Evolutionary conservation across 2,329 filamentous ascomycete species (phyloP), one percentile per base, ranked within the genome.

Genomic region (Cordyceps tenuipes): DNA sequence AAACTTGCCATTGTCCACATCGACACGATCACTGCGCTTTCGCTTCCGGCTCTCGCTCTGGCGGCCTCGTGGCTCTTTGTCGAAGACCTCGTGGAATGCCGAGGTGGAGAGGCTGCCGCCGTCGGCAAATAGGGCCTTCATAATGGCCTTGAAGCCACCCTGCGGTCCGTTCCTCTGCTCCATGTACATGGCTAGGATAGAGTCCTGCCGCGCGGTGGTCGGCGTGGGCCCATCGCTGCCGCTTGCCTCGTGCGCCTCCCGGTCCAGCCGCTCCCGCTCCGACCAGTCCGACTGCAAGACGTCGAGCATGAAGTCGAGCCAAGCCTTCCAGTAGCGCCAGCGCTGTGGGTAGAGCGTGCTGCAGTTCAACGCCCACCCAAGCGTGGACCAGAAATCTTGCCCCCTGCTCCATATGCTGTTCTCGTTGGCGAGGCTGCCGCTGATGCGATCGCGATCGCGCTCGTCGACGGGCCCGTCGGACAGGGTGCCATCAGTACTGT

Each of bases 321-420:
- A 96, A 8, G 84, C 73, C 66, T 81, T 85, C 91, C 92, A 97
- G 68, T 86, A 82, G 54, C 79, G 81, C 93, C 94, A 97, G 21
- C 93, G 82, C 46, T 82, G 79, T 1, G 85, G 85, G 65, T 93
- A 79, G 36, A 82, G 72, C 1, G 88, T 81, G 56, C 90, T 92
- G 75, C 93, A 97, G 69, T 93, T 94, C 71, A 97, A 91, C 0
- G 90, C 88, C 94, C 94, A 97, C 3, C 93, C 94, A 0, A 94
- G 81, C 0, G 90, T 83, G 47, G 86, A 82, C 91, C 94, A 99
- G 67, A 97, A 95, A 69, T 96, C 90, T 62, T 89, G 85, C 0
- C 88, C 89, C n/a, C 83, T 82, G 17, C 76, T 76, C 84, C 89
- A 96, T 1, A 97, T 64, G 34, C 88, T 87, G 48, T 84, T 79